Evolutionary conservation across 805 yeast genomes (phyloP).

Genomic region (Wickerhamiella vanderwaltii): DNA sequence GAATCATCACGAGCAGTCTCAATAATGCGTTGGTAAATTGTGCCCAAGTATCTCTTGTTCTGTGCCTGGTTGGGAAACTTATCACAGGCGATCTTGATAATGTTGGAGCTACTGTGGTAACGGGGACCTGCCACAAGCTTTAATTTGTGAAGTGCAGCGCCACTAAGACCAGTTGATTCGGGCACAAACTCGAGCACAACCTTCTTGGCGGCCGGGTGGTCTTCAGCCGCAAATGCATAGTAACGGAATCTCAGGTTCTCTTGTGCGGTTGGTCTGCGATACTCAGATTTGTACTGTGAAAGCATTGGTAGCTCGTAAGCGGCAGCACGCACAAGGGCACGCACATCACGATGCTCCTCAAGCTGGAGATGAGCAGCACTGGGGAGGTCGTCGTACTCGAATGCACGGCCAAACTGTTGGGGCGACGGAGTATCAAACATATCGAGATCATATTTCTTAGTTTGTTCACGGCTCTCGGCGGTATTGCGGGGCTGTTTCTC

Average conservation of each 20-base stretch:
- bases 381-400: slow-evolving; percentile 53
- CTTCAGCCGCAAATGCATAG: slow-evolving; percentile 62
- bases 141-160: slow-evolving; percentile 54
- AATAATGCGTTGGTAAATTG: slow-evolving; percentile 48
- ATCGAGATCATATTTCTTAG: slow-evolving; percentile 19
- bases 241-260: slow-evolving; percentile 46
- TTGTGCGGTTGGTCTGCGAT: slow-evolving; percentile 34
- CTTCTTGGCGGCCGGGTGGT: slow-evolving; percentile 54
- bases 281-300: slow-evolving; percentile 60
- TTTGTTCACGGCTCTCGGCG: slow-evolving; percentile 11
- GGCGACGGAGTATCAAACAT: slow-evolving; percentile 21
- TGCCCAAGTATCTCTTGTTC: slow-evolving; percentile 64
- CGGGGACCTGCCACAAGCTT: slow-evolving; percentile 68
- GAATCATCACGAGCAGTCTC: slow-evolving; percentile 49
- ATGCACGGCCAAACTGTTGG: slow-evolving; percentile 24
- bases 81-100: slow-evolving; percentile 51
- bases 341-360: slow-evolving; percentile 58
- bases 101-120: slow-evolving; percentile 49
- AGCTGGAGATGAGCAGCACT: slow-evolving; percentile 59
- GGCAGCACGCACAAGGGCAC: slow-evolving; percentile 67
- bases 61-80: slow-evolving; percentile 69
- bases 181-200: slow-evolving; percentile 51
- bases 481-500: background rate
- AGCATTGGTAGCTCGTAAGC: slow-evolving; percentile 88
- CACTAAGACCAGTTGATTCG: slow-evolving; percentile 32